Evolutionary conservation across 192 early-diverging fungal species (phyloP).

Genomic region (Linnemannia elongata): DNA sequence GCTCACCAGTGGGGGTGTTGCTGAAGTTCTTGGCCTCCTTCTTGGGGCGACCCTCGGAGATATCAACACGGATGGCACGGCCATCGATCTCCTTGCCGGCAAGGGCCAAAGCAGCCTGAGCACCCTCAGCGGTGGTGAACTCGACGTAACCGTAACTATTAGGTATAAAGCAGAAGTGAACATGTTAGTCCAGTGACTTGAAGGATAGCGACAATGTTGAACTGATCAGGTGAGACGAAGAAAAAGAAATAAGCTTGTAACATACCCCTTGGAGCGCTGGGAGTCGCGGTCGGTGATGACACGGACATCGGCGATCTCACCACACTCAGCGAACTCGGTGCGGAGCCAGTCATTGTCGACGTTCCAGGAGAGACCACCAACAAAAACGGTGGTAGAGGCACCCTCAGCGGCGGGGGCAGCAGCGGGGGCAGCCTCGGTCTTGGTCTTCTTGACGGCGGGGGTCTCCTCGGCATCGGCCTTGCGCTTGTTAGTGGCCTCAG

Average conservation of each 20-base stretch:
- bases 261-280: conserved; percentile 81
- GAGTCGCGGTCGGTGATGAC: conserved; percentile 82
- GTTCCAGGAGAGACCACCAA: conserved; percentile 83
- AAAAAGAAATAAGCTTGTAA: conserved; percentile 12
- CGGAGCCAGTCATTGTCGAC: conserved; percentile 75
- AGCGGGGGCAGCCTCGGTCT: conserved; percentile 57
- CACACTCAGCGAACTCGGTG: conserved; percentile 73
- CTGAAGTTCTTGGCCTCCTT: conserved; percentile 47
- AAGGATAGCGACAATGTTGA: not conserved
- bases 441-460: conserved; percentile 59
- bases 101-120: conserved; percentile 76
- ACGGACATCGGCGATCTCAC: conserved; percentile 79
- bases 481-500: conserved; percentile 63
- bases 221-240: not conserved
- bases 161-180: not conserved
- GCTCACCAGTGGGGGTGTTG: conserved; percentile 64
- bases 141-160: conserved; percentile 91
- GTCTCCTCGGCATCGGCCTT: conserved; percentile 60
- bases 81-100: conserved; percentile 85
- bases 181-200: not conserved
- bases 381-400: conserved; percentile 71
- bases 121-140: conserved; percentile 74
- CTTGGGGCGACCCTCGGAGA: conserved; percentile 69
- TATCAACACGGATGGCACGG: conserved; percentile 83
- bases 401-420: conserved; percentile 35